Base-by-base conservation (phyloP, 331 rosid genomes). In the Quercus lobata region DNA sequence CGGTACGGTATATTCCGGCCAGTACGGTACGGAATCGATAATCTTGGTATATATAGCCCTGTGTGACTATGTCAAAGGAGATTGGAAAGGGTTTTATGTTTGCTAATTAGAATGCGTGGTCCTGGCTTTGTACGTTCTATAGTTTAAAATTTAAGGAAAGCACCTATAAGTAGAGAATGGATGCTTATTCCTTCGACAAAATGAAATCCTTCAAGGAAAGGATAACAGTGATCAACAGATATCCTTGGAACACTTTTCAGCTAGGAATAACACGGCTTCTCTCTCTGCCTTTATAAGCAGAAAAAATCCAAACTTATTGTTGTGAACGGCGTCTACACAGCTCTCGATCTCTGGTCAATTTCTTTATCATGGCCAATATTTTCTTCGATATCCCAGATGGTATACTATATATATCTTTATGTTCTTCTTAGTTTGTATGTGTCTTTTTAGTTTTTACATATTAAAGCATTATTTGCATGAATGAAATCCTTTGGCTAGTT, bases 361-460 rank as follows among this genome's bases (percentile, higher is more conserved):
- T 2, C 46, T 24, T 54, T 27, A 11, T 24, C 79, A 78, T 80
- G 83, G 22, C 72, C 35, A 32, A 63, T 74, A 83, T 69, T 29
- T 71, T 2, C 61, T 83, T 86, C 75, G 83, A 74, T n/a, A 68
- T 27, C 65, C 78, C 76, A 75, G 87, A 84, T 21, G 91, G 95
- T 89, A 76, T 78, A 10, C 12, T 9, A 0, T 41, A 41, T 35
- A 35, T 2, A 41, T 0, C 46, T 41, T 41, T 53, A 32, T 53
- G 8, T 12, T 41, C 30, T 12, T 41, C 30, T 78, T 19, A 5
- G 14, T 74, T 11, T 54, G 54, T 19, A 25, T 15, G 25, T 9
- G 37, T 41, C 3, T 25, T 21, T 27, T n/a, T 57, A 2, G 27
- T 49, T 2, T 24, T 27, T 71, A 21, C 54, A 44, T 81, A 62